A percentile compares a stretch with the other conserved stretches of the same genome.
These are phyloP conservation scores for Schizopora paradoxa DNA, from an alignment of 1,284 basidiomycete genomes.

Conservation along the genomic window DNA sequence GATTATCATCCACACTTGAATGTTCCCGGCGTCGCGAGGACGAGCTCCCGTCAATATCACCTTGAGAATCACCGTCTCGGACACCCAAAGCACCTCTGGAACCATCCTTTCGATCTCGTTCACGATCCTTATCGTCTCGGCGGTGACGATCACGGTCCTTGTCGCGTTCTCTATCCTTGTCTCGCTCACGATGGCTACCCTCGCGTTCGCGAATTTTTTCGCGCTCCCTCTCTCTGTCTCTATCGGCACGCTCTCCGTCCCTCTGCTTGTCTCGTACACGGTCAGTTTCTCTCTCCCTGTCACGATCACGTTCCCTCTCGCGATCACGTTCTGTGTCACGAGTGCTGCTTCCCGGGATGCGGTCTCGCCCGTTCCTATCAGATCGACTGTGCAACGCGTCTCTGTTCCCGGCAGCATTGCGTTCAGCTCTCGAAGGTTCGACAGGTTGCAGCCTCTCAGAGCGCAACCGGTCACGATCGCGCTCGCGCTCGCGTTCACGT, in stretches of 20 bases:
- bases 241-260: conserved; percentile 31
- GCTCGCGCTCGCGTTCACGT: conserved; percentile 39
- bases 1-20: conserved; percentile 40
- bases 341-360: conserved; percentile 16
- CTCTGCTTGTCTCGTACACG: conserved; percentile 38
- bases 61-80: too few species aligned
- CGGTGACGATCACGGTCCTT: conserved; percentile 38
- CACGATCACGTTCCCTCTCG: conserved; percentile 32
- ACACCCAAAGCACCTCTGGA: conserved; percentile 33
- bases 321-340: conserved; percentile 38
- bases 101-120: conserved; percentile 35
- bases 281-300: conserved; percentile 34
- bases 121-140: conserved; percentile 25
- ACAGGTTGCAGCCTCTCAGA: conserved; percentile 21
- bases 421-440: conserved; percentile 18
- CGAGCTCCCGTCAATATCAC: too few species aligned
- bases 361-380: conserved; percentile 16
- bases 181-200: conserved; percentile 34
- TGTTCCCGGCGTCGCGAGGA: too few species aligned
- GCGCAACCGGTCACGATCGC: conserved; percentile 30
- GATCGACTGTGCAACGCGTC: conserved; percentile 13
- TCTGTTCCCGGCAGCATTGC: conserved; percentile 11
- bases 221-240: conserved; percentile 25
- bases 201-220: conserved; percentile 28
- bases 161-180: conserved; percentile 36